A percentile compares a stretch with the other conserved stretches of the same genome.
phyloP scores from a whole-genome alignment of 768 basidiomycete genomes.

The Trametes sanguinea region DNA sequence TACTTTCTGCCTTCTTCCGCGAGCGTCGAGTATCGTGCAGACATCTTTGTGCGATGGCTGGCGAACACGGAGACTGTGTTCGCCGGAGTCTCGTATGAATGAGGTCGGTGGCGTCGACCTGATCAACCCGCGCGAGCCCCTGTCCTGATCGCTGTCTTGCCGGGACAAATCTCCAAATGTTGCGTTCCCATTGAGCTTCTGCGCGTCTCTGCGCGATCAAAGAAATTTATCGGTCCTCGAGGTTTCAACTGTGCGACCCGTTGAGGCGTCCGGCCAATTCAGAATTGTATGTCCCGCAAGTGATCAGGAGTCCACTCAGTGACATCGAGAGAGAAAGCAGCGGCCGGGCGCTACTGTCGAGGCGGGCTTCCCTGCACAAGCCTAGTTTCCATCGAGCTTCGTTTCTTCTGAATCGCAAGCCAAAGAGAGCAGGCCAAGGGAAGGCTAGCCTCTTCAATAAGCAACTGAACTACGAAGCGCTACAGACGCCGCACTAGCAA shows the following conservation, averaged over 20 bases:
- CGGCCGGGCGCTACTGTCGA: too few relatives aligned
- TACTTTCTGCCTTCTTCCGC: background rate
- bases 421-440: background rate
- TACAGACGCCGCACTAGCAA: background rate
- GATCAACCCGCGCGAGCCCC: background rate
- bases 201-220: too few relatives aligned
- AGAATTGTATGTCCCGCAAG: too few relatives aligned
- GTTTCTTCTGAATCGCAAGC: background rate
- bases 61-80: background rate
- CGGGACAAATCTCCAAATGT: background rate
- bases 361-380: too few relatives aligned
- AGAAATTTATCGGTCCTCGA: background rate
- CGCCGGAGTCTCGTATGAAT: background rate
- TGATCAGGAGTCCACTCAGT: too few relatives aligned
- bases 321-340: too few relatives aligned
- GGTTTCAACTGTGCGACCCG: background rate
- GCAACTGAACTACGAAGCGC: background rate
- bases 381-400: background rate
- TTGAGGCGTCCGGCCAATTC: too few relatives aligned
- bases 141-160: background rate
- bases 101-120: constrained; percentile 3
- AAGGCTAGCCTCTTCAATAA: background rate
- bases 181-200: too few relatives aligned
- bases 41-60: too few relatives aligned
- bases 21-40: too few relatives aligned